These are phyloP conservation scores for Beta corolliflora DNA, from an alignment of 179 eudicot genomes.

Conservation along the genomic window DNA sequence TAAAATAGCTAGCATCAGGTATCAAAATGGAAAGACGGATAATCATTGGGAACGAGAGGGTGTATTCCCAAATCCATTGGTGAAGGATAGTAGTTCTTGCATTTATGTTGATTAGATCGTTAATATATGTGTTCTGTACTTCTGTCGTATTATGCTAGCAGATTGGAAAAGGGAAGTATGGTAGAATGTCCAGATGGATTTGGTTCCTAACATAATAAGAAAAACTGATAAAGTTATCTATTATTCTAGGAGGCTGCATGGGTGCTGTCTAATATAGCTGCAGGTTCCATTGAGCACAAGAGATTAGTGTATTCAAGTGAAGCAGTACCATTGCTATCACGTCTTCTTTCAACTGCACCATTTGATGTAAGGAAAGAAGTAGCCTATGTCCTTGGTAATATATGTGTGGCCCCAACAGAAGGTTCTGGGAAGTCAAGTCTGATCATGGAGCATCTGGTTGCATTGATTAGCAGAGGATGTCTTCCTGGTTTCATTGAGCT, in stretches of 20 bases:
- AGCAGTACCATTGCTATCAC: constrained; percentile 60
- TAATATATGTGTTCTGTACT: neutral
- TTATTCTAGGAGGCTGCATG: constrained; percentile 84
- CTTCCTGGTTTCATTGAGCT: constrained; percentile 77
- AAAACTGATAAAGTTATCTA: neutral
- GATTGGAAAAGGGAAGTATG: neutral
- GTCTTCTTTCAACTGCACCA: constrained; percentile 71
- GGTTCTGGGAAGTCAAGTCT: constrained; percentile 65
- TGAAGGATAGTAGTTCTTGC: neutral
- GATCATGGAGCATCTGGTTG: constrained; percentile 78
- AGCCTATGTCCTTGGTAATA: constrained; percentile 88
- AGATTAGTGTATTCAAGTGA: constrained; percentile 65
- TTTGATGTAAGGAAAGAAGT: constrained; percentile 90
- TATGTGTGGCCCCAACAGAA: constrained; percentile 84
- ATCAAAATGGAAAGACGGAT: neutral
- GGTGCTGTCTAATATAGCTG: constrained; percentile 96
- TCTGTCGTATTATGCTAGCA: neutral
- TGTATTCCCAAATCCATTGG: neutral
- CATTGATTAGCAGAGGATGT: constrained; percentile 77
- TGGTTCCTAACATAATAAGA: neutral
- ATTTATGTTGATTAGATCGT: neutral
- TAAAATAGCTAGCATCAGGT: neutral
- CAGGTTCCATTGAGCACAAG: constrained; percentile 84
- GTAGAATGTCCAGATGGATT: neutral
- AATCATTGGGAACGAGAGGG: neutral